These are phyloP conservation scores for Tieghemostelium lacteum DNA, from an alignment of 78 protist species.

Conservation along the genomic window DNA sequence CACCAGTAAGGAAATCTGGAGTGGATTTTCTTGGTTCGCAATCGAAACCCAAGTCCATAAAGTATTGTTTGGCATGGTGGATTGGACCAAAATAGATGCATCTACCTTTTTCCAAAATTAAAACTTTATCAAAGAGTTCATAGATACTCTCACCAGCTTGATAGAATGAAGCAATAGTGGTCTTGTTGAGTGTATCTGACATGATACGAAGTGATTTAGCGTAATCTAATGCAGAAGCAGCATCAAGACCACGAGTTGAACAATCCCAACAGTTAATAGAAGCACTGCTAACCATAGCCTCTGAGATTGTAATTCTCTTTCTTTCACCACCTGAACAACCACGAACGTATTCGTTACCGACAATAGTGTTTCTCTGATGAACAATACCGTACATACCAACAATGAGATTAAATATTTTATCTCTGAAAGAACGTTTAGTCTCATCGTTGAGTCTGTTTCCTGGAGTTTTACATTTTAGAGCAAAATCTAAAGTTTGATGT, in stretches of 20 bases:
- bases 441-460: conserved; percentile 12
- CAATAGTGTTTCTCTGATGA: conserved; percentile 57
- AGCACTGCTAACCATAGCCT: conserved; percentile 79
- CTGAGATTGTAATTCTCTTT: conserved; percentile 70
- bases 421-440: conserved; percentile 25
- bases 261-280: conserved; percentile 82
- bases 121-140: conserved; percentile 33
- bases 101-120: conserved; percentile 56
- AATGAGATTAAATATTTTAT: conserved; percentile 18
- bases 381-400: conserved; percentile 47
- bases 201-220: conserved; percentile 79
- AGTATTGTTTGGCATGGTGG: conserved; percentile 18
- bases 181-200: conserved; percentile 70
- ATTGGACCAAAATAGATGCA: conserved; percentile 57
- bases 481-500: conserved; percentile 44
- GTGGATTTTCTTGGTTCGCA: conserved; percentile 74
- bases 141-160: conserved; percentile 73
- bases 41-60: conserved; percentile 59
- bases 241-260: conserved; percentile 80
- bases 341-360: conserved; percentile 74
- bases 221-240: conserved; percentile 80
- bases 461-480: conserved; percentile 60
- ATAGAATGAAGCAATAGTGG: conserved; percentile 73
- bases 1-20: conserved; percentile 70
- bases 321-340: conserved; percentile 80